phyloP scores from a whole-genome alignment of 169 alveolate species.

The Plasmodium knowlesi region DNA sequence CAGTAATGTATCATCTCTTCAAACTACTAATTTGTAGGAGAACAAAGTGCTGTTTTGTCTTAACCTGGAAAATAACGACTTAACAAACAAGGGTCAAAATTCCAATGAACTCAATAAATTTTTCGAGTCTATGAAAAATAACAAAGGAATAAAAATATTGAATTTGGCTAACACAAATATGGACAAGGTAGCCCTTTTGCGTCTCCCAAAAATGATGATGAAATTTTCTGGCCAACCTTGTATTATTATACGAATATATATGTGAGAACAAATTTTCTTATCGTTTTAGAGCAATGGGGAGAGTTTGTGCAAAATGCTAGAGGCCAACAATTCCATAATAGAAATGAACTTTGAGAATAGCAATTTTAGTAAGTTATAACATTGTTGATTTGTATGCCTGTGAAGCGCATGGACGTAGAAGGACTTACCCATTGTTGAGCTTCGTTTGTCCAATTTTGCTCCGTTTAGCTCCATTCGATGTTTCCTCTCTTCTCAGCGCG shows the following conservation, averaged over 20 bases:
- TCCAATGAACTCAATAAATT: conserved; percentile 21
- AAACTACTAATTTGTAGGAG: conserved; percentile 34
- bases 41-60: conserved; percentile 52
- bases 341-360: conserved; percentile 67
- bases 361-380: conserved; percentile 41
- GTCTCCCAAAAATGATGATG: background rate
- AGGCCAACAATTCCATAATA: conserved; percentile 30
- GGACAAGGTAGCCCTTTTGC: conserved; percentile 23
- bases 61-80: conserved; percentile 53
- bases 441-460: background rate
- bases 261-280: background rate
- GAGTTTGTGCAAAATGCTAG: conserved; percentile 18
- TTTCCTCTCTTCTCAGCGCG: conserved; percentile 5
- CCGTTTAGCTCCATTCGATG: background rate
- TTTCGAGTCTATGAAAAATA: conserved; percentile 49
- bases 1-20: background rate
- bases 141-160: conserved; percentile 38
- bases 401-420: background rate
- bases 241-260: background rate
- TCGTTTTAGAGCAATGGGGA: conserved; percentile 50
- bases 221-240: background rate
- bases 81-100: conserved; percentile 54
- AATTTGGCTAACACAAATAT: conserved; percentile 68
- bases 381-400: background rate
- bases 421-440: background rate